These are phyloP conservation scores for Kodamaea lidongshanica DNA, from an alignment of 805 yeast genomes.

Conservation along the genomic window DNA sequence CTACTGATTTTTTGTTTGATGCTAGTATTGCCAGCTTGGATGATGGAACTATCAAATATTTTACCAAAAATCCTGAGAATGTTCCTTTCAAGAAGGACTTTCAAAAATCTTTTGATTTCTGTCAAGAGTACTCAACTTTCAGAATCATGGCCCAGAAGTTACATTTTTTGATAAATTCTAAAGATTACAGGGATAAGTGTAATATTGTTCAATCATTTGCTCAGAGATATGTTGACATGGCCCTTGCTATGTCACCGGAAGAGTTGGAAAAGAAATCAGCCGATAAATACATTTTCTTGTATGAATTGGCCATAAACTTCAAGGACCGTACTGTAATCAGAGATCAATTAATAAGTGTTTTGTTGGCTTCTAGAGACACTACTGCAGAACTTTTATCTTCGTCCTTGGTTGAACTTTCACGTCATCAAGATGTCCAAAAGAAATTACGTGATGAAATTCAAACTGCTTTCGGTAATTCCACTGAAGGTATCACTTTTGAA, in stretches of 20 bases:
- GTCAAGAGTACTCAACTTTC: slow-evolving; percentile 14
- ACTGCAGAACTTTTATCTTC: slow-evolving; percentile 44
- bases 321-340: slow-evolving; percentile 41
- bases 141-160: slow-evolving; percentile 16
- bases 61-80: slow-evolving; percentile 6
- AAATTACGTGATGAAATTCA: slow-evolving; percentile 32
- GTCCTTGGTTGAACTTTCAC: slow-evolving; percentile 37
- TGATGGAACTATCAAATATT: slow-evolving; percentile 8
- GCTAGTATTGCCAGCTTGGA: slow-evolving; percentile 25
- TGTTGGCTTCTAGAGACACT: slow-evolving; percentile 51
- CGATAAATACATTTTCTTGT: slow-evolving; percentile 40
- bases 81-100: slow-evolving; percentile 12
- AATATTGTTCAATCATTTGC: slow-evolving; percentile 23
- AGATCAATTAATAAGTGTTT: slow-evolving; percentile 44
- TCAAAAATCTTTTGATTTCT: slow-evolving; percentile 15
- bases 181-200: slow-evolving; percentile 13
- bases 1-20: slow-evolving; percentile 17
- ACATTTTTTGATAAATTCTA: slow-evolving; percentile 13
- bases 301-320: slow-evolving; percentile 42
- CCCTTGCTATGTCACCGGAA: slow-evolving; percentile 23
- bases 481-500: slow-evolving; percentile 36
- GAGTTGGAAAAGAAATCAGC: slow-evolving; percentile 23
- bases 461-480: slow-evolving; percentile 22
- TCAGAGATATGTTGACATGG: slow-evolving; percentile 33
- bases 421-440: slow-evolving; percentile 30